Percentiles rank a stretch among this genome's conserved stretches.
Evolutionary conservation across 257 asterid genomes (phyloP).

Genomic region (Forsythia suspensa): DNA sequence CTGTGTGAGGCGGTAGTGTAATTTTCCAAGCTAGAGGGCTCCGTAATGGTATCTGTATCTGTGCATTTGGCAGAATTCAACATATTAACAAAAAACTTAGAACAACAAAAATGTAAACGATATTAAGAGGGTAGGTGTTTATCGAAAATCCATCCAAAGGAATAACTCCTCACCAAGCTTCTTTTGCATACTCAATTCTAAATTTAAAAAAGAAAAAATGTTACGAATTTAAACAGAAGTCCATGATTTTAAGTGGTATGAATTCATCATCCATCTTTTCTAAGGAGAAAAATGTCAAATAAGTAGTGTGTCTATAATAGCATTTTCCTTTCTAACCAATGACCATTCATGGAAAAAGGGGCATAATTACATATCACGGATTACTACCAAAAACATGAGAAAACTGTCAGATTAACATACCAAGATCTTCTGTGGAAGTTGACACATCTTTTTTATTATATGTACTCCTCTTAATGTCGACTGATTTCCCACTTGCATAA

Average conservation of each 20-base stretch:
- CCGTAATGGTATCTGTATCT: slow-evolving; percentile 28
- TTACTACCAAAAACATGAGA: not conserved
- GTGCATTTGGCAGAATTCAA: slow-evolving; percentile 25
- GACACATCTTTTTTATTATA: slow-evolving; percentile 57
- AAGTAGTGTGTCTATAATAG: slow-evolving; percentile 1
- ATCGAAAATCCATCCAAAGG: not conserved
- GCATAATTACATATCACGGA: not conserved
- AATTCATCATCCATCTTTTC: slow-evolving; percentile 9
- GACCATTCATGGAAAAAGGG: not conserved
- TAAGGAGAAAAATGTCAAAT: not conserved
- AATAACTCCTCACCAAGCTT: not conserved
- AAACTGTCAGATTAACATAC: slow-evolving; percentile 36
- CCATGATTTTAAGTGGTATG: not conserved
- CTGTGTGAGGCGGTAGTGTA: slow-evolving; percentile 30
- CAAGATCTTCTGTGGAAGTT: slow-evolving; percentile 89
- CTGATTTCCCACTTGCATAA: slow-evolving; percentile 60
- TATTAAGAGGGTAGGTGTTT: not conserved
- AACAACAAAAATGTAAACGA: slow-evolving; percentile 8
- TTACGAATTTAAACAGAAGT: not conserved
- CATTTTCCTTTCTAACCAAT: not conserved
- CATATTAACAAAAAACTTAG: slow-evolving; percentile 21
- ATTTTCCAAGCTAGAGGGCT: slow-evolving; percentile 30
- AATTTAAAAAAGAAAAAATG: not conserved
- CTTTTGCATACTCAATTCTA: not conserved
- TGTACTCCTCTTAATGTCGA: slow-evolving; percentile 45